Base-by-base conservation (phyloP, 2,329 filamentous ascomycete species). In the Dactylellina leptospora region DNA sequence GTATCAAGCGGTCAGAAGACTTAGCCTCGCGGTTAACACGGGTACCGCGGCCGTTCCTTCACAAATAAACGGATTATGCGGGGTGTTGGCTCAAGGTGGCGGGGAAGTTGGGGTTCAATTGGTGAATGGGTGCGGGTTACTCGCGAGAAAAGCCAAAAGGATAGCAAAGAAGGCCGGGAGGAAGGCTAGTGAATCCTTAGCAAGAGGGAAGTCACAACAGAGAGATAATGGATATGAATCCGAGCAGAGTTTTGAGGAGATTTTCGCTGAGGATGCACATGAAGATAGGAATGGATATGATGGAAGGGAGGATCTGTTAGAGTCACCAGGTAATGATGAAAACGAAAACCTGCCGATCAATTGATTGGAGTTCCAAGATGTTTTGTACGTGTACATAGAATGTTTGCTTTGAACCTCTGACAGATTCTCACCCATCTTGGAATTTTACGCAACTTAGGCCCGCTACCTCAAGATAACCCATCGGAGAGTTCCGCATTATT, bases 261-360 rank as follows among this genome's bases (percentile, higher is more conserved):
- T 63, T 47, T 40, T 42, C 22, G 16, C 16, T n/a, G n/a, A n/a
- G n/a, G n/a, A n/a, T n/a, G n/a, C n/a, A n/a, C n/a, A n/a, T n/a
- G n/a, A n/a, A n/a, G n/a, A n/a, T n/a, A n/a, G n/a, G n/a, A n/a
- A 45, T 22, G 50, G 4, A 8, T 44, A 44, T 11, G 40, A 60
- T 16, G 58, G 42, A 20, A 44, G 47, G 11, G 16, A 33, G 10
- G 28, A 28, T 13, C 2, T 38, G 4, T 13, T 54, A 11, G 55
- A 36, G 22, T 70, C 56, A 56, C 56, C 64, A 18, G 56, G 51
- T 4, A 42, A 50, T 9, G 61, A 66, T 8, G 61, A 56, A 13
- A 13, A 23, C 3, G 28, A 55, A 48, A 13, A 2, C n/a, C n/a
- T n/a, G n/a, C n/a, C n/a, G n/a, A n/a, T n/a, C n/a, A n/a, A n/a